A percentile compares a stretch with the other conserved stretches of the same genome.
phyloP scores from a whole-genome alignment of 2,329 filamentous ascomycete genomes.

The Curvularia sp. region DNA sequence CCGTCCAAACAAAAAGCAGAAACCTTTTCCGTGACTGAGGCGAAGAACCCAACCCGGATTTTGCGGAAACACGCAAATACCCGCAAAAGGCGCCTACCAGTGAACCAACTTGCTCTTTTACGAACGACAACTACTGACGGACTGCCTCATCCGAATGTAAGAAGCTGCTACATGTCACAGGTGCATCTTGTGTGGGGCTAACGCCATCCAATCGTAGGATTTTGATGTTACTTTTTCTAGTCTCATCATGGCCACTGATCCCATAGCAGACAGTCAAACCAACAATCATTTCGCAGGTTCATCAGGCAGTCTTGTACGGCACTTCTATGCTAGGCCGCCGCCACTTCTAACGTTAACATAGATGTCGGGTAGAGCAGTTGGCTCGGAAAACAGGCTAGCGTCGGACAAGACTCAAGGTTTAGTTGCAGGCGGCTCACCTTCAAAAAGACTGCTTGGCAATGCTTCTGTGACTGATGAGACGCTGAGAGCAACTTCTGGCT shows the following conservation, averaged over 20 bases:
- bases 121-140: conserved; percentile 39
- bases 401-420: not conserved
- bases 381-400: not conserved
- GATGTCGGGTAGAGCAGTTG: not conserved
- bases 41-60: not conserved
- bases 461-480: not conserved
- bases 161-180: conserved; percentile 11
- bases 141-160: conserved; percentile 37
- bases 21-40: not conserved
- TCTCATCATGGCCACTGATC: conserved; percentile 26
- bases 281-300: not conserved
- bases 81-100: conserved; percentile 33
- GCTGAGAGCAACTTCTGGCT: not conserved
- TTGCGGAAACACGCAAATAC: conserved; percentile 5
- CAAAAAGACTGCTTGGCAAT: not conserved
- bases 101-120: conserved; percentile 37
- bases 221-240: conserved; percentile 7
- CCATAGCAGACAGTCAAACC: conserved; percentile 38
- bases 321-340: not conserved
- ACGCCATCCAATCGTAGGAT: conserved; percentile 24
- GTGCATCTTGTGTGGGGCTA: conserved; percentile 12
- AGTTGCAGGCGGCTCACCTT: not conserved
- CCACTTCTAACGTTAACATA: conserved; percentile 5
- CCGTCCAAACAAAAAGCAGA: not conserved
- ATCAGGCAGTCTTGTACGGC: not conserved